Conservation (phyloP, 2,329 filamentous ascomycete species). For the Microsporum ferrugineum region DNA sequence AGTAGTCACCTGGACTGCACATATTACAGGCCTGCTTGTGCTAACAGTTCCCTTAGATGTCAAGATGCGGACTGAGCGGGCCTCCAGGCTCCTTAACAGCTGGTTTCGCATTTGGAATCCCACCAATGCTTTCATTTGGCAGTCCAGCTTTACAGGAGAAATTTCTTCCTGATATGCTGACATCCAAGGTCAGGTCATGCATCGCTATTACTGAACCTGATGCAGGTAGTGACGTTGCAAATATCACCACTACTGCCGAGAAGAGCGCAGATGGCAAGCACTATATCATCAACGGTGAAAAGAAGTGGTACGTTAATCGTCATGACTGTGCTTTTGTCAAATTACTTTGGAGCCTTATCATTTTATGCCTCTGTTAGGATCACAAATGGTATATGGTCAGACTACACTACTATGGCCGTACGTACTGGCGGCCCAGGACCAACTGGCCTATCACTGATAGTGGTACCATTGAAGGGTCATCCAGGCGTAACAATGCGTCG, state of each 20-base stretch:
- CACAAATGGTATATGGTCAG: slow-evolving; percentile 60
- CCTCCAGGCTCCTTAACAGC: slow-evolving; percentile 56
- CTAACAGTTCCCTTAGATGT: slow-evolving; percentile 39
- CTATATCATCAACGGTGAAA: slow-evolving; percentile 62
- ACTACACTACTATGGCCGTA: slow-evolving; percentile 60
- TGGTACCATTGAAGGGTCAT: slow-evolving; percentile 58
- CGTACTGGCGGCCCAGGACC: slow-evolving; percentile 57
- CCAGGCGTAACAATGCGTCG: slow-evolving; percentile 57
- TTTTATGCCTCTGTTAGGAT: slow-evolving; percentile 36
- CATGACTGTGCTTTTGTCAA: slow-evolving; percentile 3
- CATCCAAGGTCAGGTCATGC: slow-evolving; percentile 54
- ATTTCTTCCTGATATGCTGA: slow-evolving; percentile 57
- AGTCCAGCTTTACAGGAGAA: slow-evolving; percentile 50
- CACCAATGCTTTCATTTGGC: slow-evolving; percentile 60
- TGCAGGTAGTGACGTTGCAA: slow-evolving; percentile 62
- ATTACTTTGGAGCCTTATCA: slow-evolving; percentile 16
- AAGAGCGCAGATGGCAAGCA: slow-evolving; percentile 52
- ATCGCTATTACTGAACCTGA: slow-evolving; percentile 72
- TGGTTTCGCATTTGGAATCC: slow-evolving; percentile 61
- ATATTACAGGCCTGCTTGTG: neutral
- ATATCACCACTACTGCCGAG: slow-evolving; percentile 56
- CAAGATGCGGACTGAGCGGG: slow-evolving; percentile 52
- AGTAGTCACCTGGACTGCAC: neutral
- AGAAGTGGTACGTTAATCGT: slow-evolving; percentile 50
- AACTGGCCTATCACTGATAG: slow-evolving; percentile 52